Percentiles rank a stretch among this genome's conserved stretches.
phyloP scores from a whole-genome alignment of 495 filamentous ascomycete species.

The Trichoderma virens region DNA sequence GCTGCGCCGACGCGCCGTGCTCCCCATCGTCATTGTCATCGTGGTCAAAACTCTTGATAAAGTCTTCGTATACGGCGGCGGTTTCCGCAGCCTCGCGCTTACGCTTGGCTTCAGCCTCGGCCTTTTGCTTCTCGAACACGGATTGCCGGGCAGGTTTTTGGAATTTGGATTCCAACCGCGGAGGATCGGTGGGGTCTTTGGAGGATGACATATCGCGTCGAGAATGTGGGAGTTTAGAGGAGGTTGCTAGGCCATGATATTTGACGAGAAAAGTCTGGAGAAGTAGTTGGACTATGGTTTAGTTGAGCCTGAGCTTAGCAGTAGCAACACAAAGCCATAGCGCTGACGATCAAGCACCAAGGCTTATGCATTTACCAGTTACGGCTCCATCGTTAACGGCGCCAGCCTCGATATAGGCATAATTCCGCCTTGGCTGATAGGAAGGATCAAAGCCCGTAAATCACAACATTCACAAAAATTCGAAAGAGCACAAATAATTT shows the following conservation, averaged over 20 bases:
- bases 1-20: constrained; percentile 5
- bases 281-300: not conserved
- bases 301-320: not conserved
- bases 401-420: not conserved
- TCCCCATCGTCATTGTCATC: constrained; percentile 27
- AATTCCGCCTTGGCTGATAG: not conserved
- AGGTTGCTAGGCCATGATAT: not conserved
- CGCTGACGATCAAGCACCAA: not conserved
- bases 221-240: not conserved
- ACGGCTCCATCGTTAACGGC: too few relatives aligned
- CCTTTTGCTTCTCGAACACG: constrained; percentile 85
- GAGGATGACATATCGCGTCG: constrained; percentile 31
- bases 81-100: constrained; percentile 81
- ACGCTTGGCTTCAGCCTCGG: constrained; percentile 88
- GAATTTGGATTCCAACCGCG: constrained; percentile 77
- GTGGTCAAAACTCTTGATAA: constrained; percentile 82
- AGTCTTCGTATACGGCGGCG: constrained; percentile 82
- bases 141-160: constrained; percentile 80
- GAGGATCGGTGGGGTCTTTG: constrained; percentile 53
- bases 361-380: too few relatives aligned
- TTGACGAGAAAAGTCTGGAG: too few relatives aligned
- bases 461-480: not conserved
- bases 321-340: not conserved
- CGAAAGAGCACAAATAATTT: not conserved
- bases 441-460: not conserved